phyloP scores from a whole-genome alignment of 768 basidiomycete species.

The Cystofilobasidium ferigula region DNA sequence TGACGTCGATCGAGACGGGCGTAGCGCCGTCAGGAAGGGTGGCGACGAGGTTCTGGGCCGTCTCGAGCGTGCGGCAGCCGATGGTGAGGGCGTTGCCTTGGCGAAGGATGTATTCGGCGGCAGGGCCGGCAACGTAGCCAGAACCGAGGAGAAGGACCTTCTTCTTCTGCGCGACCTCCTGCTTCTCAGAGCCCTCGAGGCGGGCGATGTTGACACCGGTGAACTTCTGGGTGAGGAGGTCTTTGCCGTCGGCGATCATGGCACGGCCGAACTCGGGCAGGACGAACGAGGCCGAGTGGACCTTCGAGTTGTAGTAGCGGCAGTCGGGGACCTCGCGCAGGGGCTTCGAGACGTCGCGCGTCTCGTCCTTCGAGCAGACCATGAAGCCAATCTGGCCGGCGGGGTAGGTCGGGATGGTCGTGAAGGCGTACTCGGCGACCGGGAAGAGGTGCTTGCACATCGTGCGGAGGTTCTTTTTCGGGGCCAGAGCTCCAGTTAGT shows the following conservation, averaged over 20 bases:
- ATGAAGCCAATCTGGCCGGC: slow-evolving; percentile 96
- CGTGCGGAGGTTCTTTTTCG: slow-evolving; percentile 48
- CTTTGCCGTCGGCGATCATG: slow-evolving; percentile 59
- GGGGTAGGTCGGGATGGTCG: slow-evolving; percentile 95
- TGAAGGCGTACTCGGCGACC: slow-evolving; percentile 77
- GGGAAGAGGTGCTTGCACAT: slow-evolving; percentile 67
- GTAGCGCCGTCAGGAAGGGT: slow-evolving; percentile 55
- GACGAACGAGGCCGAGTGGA: slow-evolving; percentile 74
- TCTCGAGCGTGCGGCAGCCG: slow-evolving; percentile 76
- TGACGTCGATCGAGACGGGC: slow-evolving; percentile 71
- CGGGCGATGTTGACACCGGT: slow-evolving; percentile 32
- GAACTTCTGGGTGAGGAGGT: slow-evolving; percentile 41
- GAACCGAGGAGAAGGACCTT: slow-evolving; percentile 82
- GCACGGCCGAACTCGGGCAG: slow-evolving; percentile 84
- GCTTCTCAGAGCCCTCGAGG: slow-evolving; percentile 11
- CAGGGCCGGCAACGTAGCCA: slow-evolving; percentile 91
- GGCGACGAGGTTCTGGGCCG: slow-evolving; percentile 57
- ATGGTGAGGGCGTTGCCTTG: slow-evolving; percentile 74
- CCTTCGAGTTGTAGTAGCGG: slow-evolving; percentile 69
- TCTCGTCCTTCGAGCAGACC: slow-evolving; percentile 63
- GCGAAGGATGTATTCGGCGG: slow-evolving; percentile 82
- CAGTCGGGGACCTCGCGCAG: slow-evolving; percentile 59
- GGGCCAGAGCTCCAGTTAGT: too few species aligned
- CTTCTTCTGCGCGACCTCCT: slow-evolving; percentile 34
- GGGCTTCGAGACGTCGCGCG: slow-evolving; percentile 60